Conservation (phyloP, 306 rosid genomes). For the Sindora glabra region DNA sequence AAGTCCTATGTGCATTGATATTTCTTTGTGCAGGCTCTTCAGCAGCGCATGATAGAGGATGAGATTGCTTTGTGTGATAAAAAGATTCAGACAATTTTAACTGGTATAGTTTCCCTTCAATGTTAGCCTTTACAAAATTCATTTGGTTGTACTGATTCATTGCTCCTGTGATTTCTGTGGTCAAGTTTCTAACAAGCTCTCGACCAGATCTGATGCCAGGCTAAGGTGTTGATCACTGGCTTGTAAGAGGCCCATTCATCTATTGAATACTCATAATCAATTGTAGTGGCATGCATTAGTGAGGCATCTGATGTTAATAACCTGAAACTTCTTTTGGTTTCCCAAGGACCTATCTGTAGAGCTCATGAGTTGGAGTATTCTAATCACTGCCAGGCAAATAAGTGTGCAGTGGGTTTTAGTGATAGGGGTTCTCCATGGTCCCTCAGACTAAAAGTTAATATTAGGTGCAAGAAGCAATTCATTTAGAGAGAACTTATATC, state of each 20-base stretch:
- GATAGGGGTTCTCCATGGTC: too few species aligned
- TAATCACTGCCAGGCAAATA: too few species aligned
- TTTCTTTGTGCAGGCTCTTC: slow-evolving; percentile 52
- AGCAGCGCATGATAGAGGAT: slow-evolving; percentile 54
- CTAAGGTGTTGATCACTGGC: not conserved
- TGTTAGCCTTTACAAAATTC: not conserved
- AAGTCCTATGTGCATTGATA: not conserved
- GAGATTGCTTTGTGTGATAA: slow-evolving; percentile 57
- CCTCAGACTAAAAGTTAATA: not conserved
- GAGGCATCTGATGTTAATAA: not conserved
- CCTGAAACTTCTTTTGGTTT: not conserved
- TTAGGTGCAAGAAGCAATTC: not conserved
- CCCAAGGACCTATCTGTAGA: not conserved
- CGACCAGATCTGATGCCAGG: slow-evolving; percentile 2
- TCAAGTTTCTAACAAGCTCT: not conserved
- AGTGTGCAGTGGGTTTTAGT: too few species aligned
- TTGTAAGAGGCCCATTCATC: not conserved
- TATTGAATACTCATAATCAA: not conserved
- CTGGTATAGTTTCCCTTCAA: slow-evolving; percentile 32
- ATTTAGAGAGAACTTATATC: not conserved
- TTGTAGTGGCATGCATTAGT: not conserved
- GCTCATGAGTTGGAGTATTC: too few species aligned
- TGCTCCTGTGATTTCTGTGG: not conserved
- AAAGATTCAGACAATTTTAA: slow-evolving; percentile 43
- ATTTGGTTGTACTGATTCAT: slow-evolving; percentile 7